Percentiles rank a stretch among this genome's conserved stretches.
Conservation (phyloP, 805 yeast genomes). For the Wickerhamiella hasegawae region DNA sequence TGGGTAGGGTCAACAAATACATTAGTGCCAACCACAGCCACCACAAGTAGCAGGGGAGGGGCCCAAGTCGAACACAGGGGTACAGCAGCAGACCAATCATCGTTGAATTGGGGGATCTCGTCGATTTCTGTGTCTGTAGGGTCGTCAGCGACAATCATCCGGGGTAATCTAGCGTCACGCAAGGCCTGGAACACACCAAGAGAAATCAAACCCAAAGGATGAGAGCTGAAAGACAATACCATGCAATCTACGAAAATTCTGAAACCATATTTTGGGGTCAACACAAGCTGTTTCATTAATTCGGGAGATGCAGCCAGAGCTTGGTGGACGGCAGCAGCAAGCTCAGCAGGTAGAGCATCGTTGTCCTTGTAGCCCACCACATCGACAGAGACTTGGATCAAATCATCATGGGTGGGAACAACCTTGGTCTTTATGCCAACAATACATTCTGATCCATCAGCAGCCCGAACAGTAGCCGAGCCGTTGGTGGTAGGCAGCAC, state of each 20-base stretch:
- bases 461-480: conserved; percentile 68
- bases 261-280: conserved; percentile 62
- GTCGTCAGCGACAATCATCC: conserved; percentile 38
- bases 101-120: conserved; percentile 82
- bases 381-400: conserved; percentile 65
- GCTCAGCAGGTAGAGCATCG: conserved; percentile 46
- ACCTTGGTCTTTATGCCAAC: conserved; percentile 84
- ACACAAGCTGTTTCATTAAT: conserved; percentile 34
- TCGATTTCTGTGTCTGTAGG: conserved; percentile 42
- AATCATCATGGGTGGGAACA: conserved; percentile 25
- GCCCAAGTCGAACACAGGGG: conserved; percentile 31
- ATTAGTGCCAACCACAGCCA: conserved; percentile 59
- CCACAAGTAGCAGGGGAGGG: conserved; percentile 64
- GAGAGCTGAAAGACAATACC: conserved; percentile 58
- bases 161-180: conserved; percentile 60
- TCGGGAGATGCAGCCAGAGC: conserved; percentile 26
- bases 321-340: conserved; percentile 45
- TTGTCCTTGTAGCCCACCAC: conserved; percentile 57
- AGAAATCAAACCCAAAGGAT: conserved; percentile 69
- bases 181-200: conserved; percentile 71
- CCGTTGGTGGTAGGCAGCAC: conserved; percentile 84
- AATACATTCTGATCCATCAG: conserved; percentile 88
- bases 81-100: conserved; percentile 57
- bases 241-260: conserved; percentile 68
- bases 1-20: conserved; percentile 70